Evolutionary conservation across 2,329 filamentous ascomycete species (phyloP).

Genomic region (Keithomyces neogunnii): DNA sequence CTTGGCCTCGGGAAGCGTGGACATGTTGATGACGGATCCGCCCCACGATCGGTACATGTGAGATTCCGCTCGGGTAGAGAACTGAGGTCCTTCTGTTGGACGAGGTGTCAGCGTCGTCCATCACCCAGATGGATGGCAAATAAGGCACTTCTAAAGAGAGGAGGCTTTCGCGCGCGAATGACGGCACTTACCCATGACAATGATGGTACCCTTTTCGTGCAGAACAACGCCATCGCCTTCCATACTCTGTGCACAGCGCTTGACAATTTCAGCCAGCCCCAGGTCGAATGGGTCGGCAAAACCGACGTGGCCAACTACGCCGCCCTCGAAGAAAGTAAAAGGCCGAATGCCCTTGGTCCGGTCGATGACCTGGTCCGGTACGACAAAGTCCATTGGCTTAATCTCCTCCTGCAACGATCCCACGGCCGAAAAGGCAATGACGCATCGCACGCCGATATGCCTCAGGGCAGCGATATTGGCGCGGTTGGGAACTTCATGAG

Average conservation of each 20-base stretch:
- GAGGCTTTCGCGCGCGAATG: neutral
- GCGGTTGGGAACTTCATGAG: slow-evolving; percentile 87
- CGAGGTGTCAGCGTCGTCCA: neutral
- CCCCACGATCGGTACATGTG: slow-evolving; percentile 94
- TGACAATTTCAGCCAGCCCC: slow-evolving; percentile 66
- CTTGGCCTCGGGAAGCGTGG: slow-evolving; percentile 88
- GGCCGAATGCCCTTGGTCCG: slow-evolving; percentile 90
- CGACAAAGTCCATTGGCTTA: slow-evolving; percentile 90
- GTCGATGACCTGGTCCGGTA: slow-evolving; percentile 95
- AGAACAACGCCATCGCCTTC: slow-evolving; percentile 77
- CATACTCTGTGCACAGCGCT: slow-evolving; percentile 64
- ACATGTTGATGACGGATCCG: slow-evolving; percentile 97
- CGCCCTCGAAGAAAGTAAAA: slow-evolving; percentile 91
- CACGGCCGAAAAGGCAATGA: slow-evolving; percentile 93
- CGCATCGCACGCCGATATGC: slow-evolving; percentile 76
- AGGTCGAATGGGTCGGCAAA: slow-evolving; percentile 94
- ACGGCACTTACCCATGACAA: slow-evolving; percentile 75
- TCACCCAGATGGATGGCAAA: neutral
- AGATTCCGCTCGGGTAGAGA: slow-evolving; percentile 91
- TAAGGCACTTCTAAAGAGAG: neutral
- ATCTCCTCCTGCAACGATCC: slow-evolving; percentile 88
- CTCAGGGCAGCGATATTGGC: slow-evolving; percentile 98
- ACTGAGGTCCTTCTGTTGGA: slow-evolving; percentile 80
- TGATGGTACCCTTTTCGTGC: slow-evolving; percentile 74
- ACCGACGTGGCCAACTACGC: slow-evolving; percentile 86